These are phyloP conservation scores for Pisolithus orientalis DNA, from an alignment of 768 basidiomycete species.

Conservation along the genomic window DNA sequence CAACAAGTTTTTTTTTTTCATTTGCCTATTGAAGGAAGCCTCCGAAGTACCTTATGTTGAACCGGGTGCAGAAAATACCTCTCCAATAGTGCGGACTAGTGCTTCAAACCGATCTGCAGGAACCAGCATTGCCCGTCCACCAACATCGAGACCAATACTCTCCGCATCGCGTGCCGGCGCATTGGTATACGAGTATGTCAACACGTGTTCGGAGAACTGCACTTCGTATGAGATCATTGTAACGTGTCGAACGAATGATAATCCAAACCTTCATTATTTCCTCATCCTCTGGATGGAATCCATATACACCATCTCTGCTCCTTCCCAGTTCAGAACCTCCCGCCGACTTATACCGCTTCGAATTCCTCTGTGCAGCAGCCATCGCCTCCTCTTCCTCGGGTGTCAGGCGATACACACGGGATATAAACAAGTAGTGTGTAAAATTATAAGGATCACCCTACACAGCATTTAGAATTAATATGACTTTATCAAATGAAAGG, in stretches of 20 bases:
- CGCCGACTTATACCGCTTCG: conserved; percentile 32
- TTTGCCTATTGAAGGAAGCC: no score
- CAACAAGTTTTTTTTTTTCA: background rate
- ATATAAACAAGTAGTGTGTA: conserved; percentile 69
- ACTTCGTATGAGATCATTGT: background rate
- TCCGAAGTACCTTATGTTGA: background rate
- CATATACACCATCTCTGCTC: conserved; percentile 49
- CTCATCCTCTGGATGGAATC: conserved; percentile 87
- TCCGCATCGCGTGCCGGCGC: conserved; percentile 52
- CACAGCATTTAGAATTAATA: conserved; percentile 9
- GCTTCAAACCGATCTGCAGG: conserved; percentile 36
- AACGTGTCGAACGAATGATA: background rate
- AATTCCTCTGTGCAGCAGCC: conserved; percentile 35
- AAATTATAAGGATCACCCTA: conserved; percentile 63
- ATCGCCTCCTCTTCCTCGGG: conserved; percentile 56
- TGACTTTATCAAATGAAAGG: background rate
- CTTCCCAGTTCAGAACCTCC: conserved; percentile 14
- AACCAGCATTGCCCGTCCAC: conserved; percentile 61
- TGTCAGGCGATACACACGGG: conserved; percentile 71
- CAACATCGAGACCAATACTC: conserved; percentile 65
- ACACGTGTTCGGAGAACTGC: conserved; percentile 17
- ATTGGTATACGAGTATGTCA: conserved; percentile 43
- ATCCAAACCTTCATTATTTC: conserved; percentile 54
- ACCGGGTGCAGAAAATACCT: conserved; percentile 25
- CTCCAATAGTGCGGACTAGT: conserved; percentile 34